These are phyloP conservation scores for Globisporangium radiosum DNA, from an alignment of 352 stramenopile species.

Conservation along the genomic window DNA sequence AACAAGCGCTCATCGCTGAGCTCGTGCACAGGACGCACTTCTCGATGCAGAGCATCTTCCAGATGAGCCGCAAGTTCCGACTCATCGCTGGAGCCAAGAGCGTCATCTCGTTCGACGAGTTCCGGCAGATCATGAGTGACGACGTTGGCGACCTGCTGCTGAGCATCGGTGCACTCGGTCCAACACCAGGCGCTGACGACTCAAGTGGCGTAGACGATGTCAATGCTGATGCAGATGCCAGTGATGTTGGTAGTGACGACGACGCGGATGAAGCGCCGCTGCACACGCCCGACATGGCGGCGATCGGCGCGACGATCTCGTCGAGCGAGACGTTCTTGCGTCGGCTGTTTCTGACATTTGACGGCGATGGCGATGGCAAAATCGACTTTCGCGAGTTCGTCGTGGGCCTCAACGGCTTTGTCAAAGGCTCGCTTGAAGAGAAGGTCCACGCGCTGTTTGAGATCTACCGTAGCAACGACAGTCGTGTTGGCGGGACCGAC, in stretches of 20 bases:
- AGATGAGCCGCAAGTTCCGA: slow-evolving; percentile 49
- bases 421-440: slow-evolving; percentile 29
- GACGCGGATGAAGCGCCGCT: neutral
- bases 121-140: slow-evolving; percentile 32
- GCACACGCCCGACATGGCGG: slow-evolving; percentile 14
- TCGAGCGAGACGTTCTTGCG: slow-evolving; percentile 35
- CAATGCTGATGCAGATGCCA: neutral
- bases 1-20: slow-evolving; percentile 43
- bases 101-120: slow-evolving; percentile 35
- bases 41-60: slow-evolving; percentile 37
- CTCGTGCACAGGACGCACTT: slow-evolving; percentile 33
- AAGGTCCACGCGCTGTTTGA: slow-evolving; percentile 38
- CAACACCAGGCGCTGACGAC: neutral
- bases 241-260: neutral
- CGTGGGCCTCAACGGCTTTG: slow-evolving; percentile 35
- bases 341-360: slow-evolving; percentile 35
- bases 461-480: slow-evolving; percentile 22
- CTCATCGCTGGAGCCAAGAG: slow-evolving; percentile 28
- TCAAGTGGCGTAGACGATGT: slow-evolving; percentile 1
- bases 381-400: slow-evolving; percentile 53
- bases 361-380: slow-evolving; percentile 32
- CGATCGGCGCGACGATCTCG: slow-evolving; percentile 37
- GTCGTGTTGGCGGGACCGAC: slow-evolving; percentile 1
- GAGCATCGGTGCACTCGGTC: slow-evolving; percentile 9
- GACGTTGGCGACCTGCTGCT: slow-evolving; percentile 21